A percentile compares a stretch with the other conserved stretches of the same genome.
phyloP scores from a whole-genome alignment of 768 basidiomycete species.

The Naganishia friedmannii region DNA sequence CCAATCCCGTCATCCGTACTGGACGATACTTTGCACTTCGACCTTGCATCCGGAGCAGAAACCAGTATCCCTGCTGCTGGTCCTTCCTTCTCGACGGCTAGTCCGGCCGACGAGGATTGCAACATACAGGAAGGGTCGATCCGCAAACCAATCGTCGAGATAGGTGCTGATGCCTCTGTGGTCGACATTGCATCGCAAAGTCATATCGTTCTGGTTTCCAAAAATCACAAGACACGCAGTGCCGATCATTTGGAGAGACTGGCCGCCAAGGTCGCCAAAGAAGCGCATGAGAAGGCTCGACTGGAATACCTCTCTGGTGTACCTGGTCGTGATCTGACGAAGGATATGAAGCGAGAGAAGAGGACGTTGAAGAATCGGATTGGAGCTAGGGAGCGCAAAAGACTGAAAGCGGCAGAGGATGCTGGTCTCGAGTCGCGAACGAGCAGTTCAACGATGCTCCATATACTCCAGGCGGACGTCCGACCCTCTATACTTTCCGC shows the following conservation, averaged over 20 bases:
- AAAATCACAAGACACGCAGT: not conserved
- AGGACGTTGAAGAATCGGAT: not conserved
- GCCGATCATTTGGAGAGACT: not conserved
- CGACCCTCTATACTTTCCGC: not conserved
- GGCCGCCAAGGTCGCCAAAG: not conserved
- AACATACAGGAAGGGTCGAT: too few relatives aligned
- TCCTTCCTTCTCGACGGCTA: too few relatives aligned
- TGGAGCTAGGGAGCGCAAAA: not conserved
- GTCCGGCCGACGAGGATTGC: too few relatives aligned
- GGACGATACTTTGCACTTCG: too few relatives aligned
- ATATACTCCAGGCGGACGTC: not conserved
- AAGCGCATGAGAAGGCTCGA: constrained; percentile 10
- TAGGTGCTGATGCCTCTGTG: not conserved
- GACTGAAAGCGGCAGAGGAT: constrained; percentile 2
- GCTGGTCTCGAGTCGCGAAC: not conserved
- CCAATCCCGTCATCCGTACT: not conserved
- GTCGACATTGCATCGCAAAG: not conserved
- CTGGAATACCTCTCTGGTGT: not conserved
- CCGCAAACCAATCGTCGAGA: not conserved
- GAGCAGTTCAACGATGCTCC: not conserved
- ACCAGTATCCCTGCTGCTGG: too few relatives aligned
- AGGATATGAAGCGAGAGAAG: constrained; percentile 6
- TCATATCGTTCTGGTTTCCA: not conserved
- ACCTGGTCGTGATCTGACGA: not conserved
- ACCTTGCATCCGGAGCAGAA: too few relatives aligned